Percentiles rank a stretch among this genome's conserved stretches.
These are phyloP conservation scores for Chalara sp. DNA, from an alignment of 2,329 filamentous ascomycete genomes.

Conservation along the genomic window DNA sequence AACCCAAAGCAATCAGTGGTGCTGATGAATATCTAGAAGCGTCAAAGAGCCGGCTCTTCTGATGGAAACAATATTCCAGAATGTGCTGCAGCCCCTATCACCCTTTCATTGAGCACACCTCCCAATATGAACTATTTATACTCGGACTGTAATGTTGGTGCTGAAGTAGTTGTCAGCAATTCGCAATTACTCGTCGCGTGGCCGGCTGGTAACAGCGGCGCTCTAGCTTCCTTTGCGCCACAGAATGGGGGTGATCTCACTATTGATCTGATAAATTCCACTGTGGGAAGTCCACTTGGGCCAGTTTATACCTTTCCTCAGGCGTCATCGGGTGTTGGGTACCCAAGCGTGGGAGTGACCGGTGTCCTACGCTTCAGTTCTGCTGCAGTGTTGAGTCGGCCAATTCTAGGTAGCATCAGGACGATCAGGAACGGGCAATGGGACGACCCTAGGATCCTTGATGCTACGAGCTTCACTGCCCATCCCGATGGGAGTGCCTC, in stretches of 20 bases:
- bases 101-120: conserved; percentile 23
- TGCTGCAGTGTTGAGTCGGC: conserved; percentile 45
- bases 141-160: conserved; percentile 53
- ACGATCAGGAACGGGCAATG: conserved; percentile 46
- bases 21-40: no score
- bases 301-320: conserved; percentile 31
- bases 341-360: conserved; percentile 45
- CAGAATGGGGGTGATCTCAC: conserved; percentile 45
- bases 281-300: conserved; percentile 36
- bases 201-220: conserved; percentile 59
- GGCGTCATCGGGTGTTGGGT: conserved; percentile 4
- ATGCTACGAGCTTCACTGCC: conserved; percentile 46
- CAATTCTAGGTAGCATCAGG: conserved; percentile 55
- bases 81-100: conserved; percentile 7
- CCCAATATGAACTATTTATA: conserved; percentile 62
- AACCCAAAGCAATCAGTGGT: no score
- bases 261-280: conserved; percentile 45
- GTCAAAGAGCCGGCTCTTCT: no score
- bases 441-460: conserved; percentile 34
- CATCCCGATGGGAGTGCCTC: conserved; percentile 49
- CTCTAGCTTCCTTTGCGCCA: conserved; percentile 49
- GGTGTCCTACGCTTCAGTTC: conserved; percentile 49
- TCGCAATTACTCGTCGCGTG: conserved; percentile 54
- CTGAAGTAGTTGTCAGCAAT: conserved; percentile 54
- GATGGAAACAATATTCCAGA: background rate